Percentiles rank a stretch among this genome's conserved stretches.
These are phyloP conservation scores for Chloris gayana DNA, from an alignment of 176 grass and related monocot species.

Conservation along the genomic window DNA sequence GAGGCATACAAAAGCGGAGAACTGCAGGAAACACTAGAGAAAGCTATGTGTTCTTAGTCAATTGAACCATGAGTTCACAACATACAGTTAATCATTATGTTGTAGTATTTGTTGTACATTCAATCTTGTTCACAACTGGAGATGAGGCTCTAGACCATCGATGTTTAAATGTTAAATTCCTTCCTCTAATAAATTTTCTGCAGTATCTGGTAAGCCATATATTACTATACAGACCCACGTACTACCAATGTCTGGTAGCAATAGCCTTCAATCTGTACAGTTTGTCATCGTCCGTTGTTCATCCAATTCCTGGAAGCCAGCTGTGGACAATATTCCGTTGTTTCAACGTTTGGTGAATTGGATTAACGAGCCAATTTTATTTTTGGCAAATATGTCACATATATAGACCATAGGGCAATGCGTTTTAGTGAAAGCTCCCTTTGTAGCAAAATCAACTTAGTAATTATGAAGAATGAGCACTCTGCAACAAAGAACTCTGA, in stretches of 20 bases:
- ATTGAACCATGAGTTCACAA: not conserved
- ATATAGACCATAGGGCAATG: not conserved
- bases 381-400: not conserved
- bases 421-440: not conserved
- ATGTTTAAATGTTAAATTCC: not conserved
- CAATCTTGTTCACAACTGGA: not conserved
- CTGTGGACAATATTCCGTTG: not conserved
- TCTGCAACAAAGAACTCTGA: too few species aligned
- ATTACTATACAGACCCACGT: too few species aligned
- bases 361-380: not conserved
- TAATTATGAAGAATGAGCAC: too few species aligned
- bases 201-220: not conserved
- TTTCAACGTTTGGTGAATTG: not conserved
- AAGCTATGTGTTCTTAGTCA: slow-evolving; percentile 56
- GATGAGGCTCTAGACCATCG: not conserved
- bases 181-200: slow-evolving; percentile 10
- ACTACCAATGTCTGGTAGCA: too few species aligned
- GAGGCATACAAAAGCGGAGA: slow-evolving; percentile 84
- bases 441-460: too few species aligned
- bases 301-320: not conserved
- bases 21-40: slow-evolving; percentile 72
- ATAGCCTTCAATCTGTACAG: not conserved
- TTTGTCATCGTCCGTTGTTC: not conserved
- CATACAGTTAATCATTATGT: not conserved
- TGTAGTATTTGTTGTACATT: not conserved